phyloP scores from a whole-genome alignment of 768 basidiomycete species.

The Kwoniella botswanensis region DNA sequence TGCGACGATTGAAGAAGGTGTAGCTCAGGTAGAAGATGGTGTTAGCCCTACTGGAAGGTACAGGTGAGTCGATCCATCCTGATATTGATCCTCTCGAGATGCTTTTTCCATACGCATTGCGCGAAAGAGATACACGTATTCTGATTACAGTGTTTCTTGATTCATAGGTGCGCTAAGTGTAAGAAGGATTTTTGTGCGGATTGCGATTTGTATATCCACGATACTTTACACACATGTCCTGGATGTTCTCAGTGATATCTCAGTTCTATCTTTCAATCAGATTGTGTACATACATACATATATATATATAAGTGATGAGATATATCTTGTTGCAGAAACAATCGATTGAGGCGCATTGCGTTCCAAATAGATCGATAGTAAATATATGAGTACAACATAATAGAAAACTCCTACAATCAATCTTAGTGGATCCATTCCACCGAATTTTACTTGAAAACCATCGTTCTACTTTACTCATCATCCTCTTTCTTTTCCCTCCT shows the following conservation, averaged over 20 bases:
- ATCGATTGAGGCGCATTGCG: too few relatives aligned
- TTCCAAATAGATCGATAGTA: too few relatives aligned
- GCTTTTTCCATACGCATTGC: background rate
- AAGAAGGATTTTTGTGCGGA: slow-evolving; percentile 86
- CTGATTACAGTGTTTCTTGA: slow-evolving; percentile 3
- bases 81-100: background rate
- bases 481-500: slow-evolving; percentile 35
- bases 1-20: slow-evolving; percentile 35
- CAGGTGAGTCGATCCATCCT: slow-evolving; percentile 60
- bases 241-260: slow-evolving; percentile 58
- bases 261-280: background rate
- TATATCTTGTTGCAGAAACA: too few relatives aligned
- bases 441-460: too few relatives aligned
- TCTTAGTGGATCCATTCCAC: too few relatives aligned
- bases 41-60: slow-evolving; percentile 86
- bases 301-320: too few relatives aligned
- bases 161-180: slow-evolving; percentile 71
- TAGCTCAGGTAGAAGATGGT: slow-evolving; percentile 63
- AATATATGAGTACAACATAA: too few relatives aligned
- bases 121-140: background rate
- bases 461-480: slow-evolving; percentile 7
- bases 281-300: too few relatives aligned
- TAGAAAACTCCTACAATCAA: too few relatives aligned
- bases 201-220: slow-evolving; percentile 95
- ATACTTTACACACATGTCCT: slow-evolving; percentile 93